Conservation (phyloP, 257 asterid species). For the Solanum piurae region DNA sequence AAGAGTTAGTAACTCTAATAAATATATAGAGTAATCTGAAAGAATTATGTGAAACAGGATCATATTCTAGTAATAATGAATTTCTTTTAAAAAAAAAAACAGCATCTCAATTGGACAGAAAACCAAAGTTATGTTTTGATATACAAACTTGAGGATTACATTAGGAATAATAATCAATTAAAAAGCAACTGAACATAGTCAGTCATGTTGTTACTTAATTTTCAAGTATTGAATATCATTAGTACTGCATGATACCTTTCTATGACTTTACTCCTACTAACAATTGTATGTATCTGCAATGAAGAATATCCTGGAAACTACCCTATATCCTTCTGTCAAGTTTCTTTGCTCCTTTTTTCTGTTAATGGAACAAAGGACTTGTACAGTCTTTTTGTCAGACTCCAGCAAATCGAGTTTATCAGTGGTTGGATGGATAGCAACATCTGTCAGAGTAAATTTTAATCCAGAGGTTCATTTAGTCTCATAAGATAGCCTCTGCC, state of each 20-base stretch:
- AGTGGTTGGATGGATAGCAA: slow-evolving; percentile 9
- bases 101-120: neutral
- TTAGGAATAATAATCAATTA: neutral
- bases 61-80: neutral
- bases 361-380: neutral
- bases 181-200: neutral
- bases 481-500: slow-evolving; percentile 52
- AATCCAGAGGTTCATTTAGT: slow-evolving; percentile 12
- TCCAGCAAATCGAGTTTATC: neutral
- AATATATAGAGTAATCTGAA: neutral
- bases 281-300: neutral
- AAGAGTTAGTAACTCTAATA: neutral
- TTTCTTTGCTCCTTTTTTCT: neutral
- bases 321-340: neutral
- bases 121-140: neutral
- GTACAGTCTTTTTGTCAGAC: neutral
- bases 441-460: neutral
- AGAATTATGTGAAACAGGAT: neutral
- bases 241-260: neutral
- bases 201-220: neutral
- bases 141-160: neutral
- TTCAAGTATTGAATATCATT: neutral
- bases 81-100: neutral
- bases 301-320: neutral
- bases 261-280: neutral